Base-by-base conservation (phyloP, 768 basidiomycete genomes). In the Tylopilus sp. region DNA sequence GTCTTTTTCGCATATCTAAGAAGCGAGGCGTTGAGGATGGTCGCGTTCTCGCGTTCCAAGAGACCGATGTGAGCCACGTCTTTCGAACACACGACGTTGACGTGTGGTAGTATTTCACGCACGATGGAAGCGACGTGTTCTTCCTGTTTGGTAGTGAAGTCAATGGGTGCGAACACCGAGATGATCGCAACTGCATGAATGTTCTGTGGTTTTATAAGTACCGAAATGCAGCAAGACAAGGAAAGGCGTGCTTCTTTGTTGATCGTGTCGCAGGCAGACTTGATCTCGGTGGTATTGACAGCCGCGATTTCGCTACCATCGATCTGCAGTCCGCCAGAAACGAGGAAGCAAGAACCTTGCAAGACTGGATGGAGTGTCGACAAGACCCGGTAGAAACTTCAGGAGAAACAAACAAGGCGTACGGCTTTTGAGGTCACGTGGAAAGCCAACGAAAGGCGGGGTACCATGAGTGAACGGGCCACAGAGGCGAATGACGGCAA, bases 21-120 rank as follows among this genome's bases (percentile, higher is more conserved):
- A 57, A 86, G 76, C 3, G 83, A 79, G 1, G 83, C 83, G 55
- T 86, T 86, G 53, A 85, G 73, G 53, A 86, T 85, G 13, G 82
- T 67, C 0, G 85, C 85, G 49, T 86, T 86, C 61, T 86, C 85
- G 41, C 85, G 75, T 55, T 83, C 81, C 17, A 85, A 66, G 47
- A 85, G 71, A 30, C 81, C 80, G 21, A 83, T 71, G 59, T 79
- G 77, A 8, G 77, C 82, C 38, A 82, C 81, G 48, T 80, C 76
- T 43, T 77, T 76, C 21, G 79, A 79, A 45, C 78, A 76, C 38
- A 82, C 77, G 43, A 83, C 69, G 47, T 81, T 73, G 40, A 72
- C 66, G 41, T 69, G 66, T 9, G 66, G 64, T 35, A 79, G 70
- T 35, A 73, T 64, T 20, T 66, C 70, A 9, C 60, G 61, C 12